Base-by-base conservation (phyloP, 164 flowering plant species). In the Echeveria elegans region DNA sequence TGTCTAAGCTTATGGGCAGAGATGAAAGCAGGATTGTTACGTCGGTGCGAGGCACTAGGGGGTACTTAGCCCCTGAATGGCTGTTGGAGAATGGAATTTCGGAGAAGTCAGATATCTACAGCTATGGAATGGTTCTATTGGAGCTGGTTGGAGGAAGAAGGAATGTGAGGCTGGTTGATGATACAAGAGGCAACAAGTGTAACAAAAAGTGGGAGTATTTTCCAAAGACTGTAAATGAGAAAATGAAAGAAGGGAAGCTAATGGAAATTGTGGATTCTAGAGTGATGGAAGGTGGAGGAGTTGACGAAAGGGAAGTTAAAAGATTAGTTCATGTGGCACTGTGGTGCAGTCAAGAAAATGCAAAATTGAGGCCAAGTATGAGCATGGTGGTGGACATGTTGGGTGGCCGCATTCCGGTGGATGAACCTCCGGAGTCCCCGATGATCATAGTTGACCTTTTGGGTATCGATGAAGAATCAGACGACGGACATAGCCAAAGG, bases 61-160 rank as follows among this genome's bases (percentile, higher is more conserved):
- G 96, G 24, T 90, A 93, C 74, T 73, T 93, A 43, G 98, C 98
- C 4, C 98, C 98, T 64, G n/a, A n/a, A n/a, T n/a, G n/a, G n/a
- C n/a, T n/a, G n/a, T n/a, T n/a, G n/a, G n/a, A n/a, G n/a, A n/a
- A n/a, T n/a, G n/a, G n/a, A n/a, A n/a, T n/a, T n/a, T n/a, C n/a
- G n/a, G n/a, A n/a, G n/a, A n/a, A n/a, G n/a, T n/a, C n/a, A n/a
- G n/a, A n/a, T n/a, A n/a, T n/a, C n/a, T n/a, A n/a, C n/a, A n/a
- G n/a, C n/a, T n/a, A n/a, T n/a, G n/a, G n/a, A n/a, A n/a, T n/a
- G n/a, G n/a, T n/a, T n/a, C n/a, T n/a, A n/a, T n/a, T 93, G 43
- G 97, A 93, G 80, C 70, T 88, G 37, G 73, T 90, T 14, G 98
- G 98, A 15, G 98, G 98, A 1, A 61, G 82, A 66, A 83, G 96